Percentiles rank a stretch among this genome's conserved stretches.
These are phyloP conservation scores for Helianthus annuus DNA, from an alignment of 129 eudicot species.

Conservation along the genomic window HanXRQr2.0-SUNRISE NC_035449.2:48299033-48299532, in stretches of 20 bases:
- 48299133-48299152: not conserved
- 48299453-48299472: no score
- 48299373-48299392: no score
- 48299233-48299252: conserved; percentile 99
- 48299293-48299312: conserved; percentile 27
- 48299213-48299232: conserved; percentile 99
- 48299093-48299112: conserved; percentile 35
- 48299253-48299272: conserved; percentile 96
- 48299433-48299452: no score
- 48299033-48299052: conserved; percentile 63
- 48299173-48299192: conserved; percentile 60
- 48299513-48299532: no score
- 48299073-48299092: conserved; percentile 91
- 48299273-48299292: conserved; percentile 96
- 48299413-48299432: no score
- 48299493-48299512: no score
- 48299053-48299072: conserved; percentile 92
- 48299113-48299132: no score
- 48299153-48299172: not conserved
- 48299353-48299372: no score
- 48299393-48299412: no score
- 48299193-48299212: conserved; percentile 89
- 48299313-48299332: no score
- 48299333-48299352: no score
- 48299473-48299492: no score